Evolutionary conservation across 116 monocot genomes (phyloP), one percentile per base, ranked within the genome.

Genomic region (Cymodocea nodosa): DNA sequence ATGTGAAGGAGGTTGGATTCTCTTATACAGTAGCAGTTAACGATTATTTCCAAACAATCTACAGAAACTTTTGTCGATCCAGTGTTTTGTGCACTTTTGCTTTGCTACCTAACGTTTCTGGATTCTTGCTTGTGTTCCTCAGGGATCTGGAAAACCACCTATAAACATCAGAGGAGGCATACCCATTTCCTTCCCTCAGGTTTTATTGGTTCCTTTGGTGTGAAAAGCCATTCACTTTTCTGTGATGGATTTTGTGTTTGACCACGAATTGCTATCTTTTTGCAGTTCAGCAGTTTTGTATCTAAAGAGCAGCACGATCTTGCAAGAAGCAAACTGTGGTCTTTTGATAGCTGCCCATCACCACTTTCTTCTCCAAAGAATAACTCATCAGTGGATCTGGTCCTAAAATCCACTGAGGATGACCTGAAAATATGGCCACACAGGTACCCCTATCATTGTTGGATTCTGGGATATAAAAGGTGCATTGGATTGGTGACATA

Each of bases 251-350:
- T 1, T 63, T 63, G 18, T 18, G 64, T 19, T 50, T 16, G 0
- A 63, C n/a, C 18, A 35, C 55, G 20, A 44, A 44, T 44, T 40
- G 8, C 18, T 68, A 14, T 62, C 14, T 16, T 56, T 20, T 67
- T 70, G 55, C 62, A 89, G 89, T 89, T 82, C 77, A 75, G 76
- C 17, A 73, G 73, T 62, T 66, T 64, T 64, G 82, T 82, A 30
- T 57, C 71, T 37, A 73, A 82, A 19, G 89, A 79, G 54, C 77
- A 69, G 50, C 80, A 79, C 75, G 79, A 84, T 48, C 82, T 89
- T 84, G 84, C 82, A 71, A 79, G 80, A 50, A 84, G 82, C 54
- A 82, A 73, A 50, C 18, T 84, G 57, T 89, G 89, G 89, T 68
- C 34, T 18, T 58, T 88, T 52, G 87, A 88, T 61, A 70, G 62